phyloP scores from a whole-genome alignment of 345 rosid species.

The Clausena lansium region DNA sequence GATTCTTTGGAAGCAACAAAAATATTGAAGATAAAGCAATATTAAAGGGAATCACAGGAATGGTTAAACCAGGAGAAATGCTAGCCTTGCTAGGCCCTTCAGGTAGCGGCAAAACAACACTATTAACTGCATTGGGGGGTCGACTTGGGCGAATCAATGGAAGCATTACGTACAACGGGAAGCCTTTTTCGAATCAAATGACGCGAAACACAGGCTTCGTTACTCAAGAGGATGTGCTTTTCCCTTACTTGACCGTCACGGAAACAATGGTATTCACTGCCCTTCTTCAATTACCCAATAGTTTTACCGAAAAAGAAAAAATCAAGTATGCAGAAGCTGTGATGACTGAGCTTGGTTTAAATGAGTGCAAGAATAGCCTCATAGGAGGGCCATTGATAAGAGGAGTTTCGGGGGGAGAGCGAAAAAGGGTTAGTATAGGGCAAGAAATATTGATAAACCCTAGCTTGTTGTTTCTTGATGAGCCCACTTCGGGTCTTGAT shows the following conservation, averaged over 20 bases:
- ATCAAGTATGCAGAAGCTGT: constrained; percentile 33
- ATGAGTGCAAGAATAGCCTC: constrained; percentile 42
- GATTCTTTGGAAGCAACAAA: constrained; percentile 13
- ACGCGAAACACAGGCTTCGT: constrained; percentile 54
- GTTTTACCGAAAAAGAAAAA: constrained; percentile 32
- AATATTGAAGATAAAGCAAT: neutral
- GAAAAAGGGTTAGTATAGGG: constrained; percentile 59
- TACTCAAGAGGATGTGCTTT: constrained; percentile 60
- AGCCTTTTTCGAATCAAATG: constrained; percentile 8
- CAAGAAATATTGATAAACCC: constrained; percentile 64
- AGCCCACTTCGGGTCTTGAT: constrained; percentile 63
- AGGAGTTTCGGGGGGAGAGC: constrained; percentile 61
- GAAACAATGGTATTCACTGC: constrained; percentile 38
- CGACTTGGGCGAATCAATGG: too few relatives aligned
- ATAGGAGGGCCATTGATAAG: constrained; percentile 38
- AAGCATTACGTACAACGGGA: too few relatives aligned
- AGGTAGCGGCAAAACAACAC: too few relatives aligned
- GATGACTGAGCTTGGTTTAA: constrained; percentile 37
- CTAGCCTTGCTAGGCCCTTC: too few relatives aligned
- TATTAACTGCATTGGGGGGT: too few relatives aligned
- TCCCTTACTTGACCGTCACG: constrained; percentile 48
- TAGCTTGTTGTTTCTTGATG: constrained; percentile 53
- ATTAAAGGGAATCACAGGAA: too few relatives aligned
- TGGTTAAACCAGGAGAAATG: too few relatives aligned
- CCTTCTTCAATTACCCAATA: constrained; percentile 29